Evolutionary conservation across 108 stramenopile genomes (phyloP).

Genomic region (Fragilaria crotonensis): DNA sequence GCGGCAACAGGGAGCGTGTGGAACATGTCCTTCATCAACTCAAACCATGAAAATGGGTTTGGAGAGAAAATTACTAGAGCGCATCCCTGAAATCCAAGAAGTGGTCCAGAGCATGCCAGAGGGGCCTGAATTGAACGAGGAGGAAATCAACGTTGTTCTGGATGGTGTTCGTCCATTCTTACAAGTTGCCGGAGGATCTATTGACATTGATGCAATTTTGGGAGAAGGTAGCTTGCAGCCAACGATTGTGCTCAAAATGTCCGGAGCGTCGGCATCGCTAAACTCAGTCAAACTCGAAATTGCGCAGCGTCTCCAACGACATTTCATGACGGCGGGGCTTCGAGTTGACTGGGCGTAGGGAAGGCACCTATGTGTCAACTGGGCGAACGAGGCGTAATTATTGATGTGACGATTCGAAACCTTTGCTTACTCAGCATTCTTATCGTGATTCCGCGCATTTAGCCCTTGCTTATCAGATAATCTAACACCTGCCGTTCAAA

Average conservation of each 20-base stretch:
- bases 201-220: slow-evolving; percentile 57
- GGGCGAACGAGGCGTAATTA: too few species aligned
- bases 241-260: slow-evolving; percentile 82
- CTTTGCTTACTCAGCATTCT: too few species aligned
- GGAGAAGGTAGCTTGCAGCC: slow-evolving; percentile 83
- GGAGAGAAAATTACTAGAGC: slow-evolving; percentile 80
- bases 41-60: slow-evolving; percentile 99
- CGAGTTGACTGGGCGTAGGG: slow-evolving; percentile 85
- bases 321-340: slow-evolving; percentile 92
- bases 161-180: slow-evolving; percentile 95
- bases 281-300: slow-evolving; percentile 94
- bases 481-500: slow-evolving; percentile 11
- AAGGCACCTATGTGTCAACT: too few species aligned
- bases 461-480: background rate
- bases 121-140: slow-evolving; percentile 73
- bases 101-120: slow-evolving; percentile 93
- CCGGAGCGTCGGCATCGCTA: slow-evolving; percentile 76
- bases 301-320: slow-evolving; percentile 88
- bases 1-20: slow-evolving; percentile 88
- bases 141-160: slow-evolving; percentile 76
- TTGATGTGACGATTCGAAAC: too few species aligned
- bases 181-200: slow-evolving; percentile 89
- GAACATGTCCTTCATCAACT: slow-evolving; percentile 90
- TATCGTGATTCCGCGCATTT: too few species aligned
- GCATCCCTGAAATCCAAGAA: slow-evolving; percentile 95